Base-by-base conservation (phyloP, 1,139 yeast species). In the Nakaseomyces delphensis region DNA sequence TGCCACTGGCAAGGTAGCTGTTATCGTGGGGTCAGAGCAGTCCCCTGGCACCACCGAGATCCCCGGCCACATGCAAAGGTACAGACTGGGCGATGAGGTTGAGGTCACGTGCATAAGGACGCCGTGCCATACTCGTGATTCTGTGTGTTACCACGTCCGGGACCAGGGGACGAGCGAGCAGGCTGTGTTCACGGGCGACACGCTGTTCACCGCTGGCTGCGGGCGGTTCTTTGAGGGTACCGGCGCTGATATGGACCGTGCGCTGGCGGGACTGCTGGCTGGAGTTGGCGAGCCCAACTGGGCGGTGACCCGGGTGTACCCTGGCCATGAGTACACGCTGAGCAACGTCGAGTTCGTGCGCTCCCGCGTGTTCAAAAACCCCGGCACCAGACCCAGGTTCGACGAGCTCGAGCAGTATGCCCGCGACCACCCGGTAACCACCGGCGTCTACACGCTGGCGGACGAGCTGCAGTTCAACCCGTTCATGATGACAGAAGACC, bases 51-150 rank as follows among this genome's bases (percentile, higher is more conserved):
- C 49, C 7, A 51, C 56, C 4, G 53, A 57, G 14, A 50, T 56
- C 23, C 70, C 71, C 45, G 48, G 51, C 19, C 60, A 74, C 36
- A 25, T 50, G 38, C 54, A 54, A 18, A 45, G 43, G 9, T 51
- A 45, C 32, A 38, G 43, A 43, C 63, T 83, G 51, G 96, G 28
- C n/a, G n/a, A 96, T 1, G 69, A 52, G 21, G 18, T 57, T 18
- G 50, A 48, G n/a, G 74, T 91, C 41, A 78, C 81, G 3, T 94
- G 96, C 1, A 69, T 91, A 40, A 91, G 91, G 63, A 91, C 99
- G 0, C 98, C 99, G 1, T 91, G 99, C 59, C 99, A 91, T 60
- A 91, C 99, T 0, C 94, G 83, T 62, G 98, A 93, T 62, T 84
- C 95, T 4, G 83, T 91, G 45, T 89, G 97, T 60, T 91, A 86